Base-by-base conservation (phyloP, 495 filamentous ascomycete genomes). In the Penicillium pancosmium region DNA sequence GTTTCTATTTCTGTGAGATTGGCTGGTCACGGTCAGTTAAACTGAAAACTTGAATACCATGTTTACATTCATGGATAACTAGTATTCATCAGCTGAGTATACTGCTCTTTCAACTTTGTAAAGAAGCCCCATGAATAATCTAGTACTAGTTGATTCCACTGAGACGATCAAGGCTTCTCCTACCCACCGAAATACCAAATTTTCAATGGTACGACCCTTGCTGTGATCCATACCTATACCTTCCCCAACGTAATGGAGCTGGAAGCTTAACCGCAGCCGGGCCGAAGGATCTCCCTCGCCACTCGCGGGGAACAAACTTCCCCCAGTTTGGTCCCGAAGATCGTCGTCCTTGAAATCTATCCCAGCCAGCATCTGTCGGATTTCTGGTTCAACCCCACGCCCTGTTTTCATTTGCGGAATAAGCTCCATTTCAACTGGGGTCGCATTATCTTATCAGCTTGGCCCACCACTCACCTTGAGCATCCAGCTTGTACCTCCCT, bases 361-460 rank as follows among this genome's bases (percentile, higher is more conserved):
- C 8, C 41, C n/a, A 5, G 8, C 6, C 10, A 38, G 8, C 13
- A 16, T 21, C 16, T 16, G n/a, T 16, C 1, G 21, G 9, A 18
- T 35, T n/a, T 35, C 2, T 35, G 16, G 46, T 48, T 5, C 46
- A 25, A 12, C 21, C 23, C 46, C 23, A 48, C 46, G 9, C 11
- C 21, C 10, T 38, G 27, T 48, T 27, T 10, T 41, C 15, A 21
- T 36, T 49, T 63, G 61, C 48, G 61, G 56, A 59, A 53, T 36
- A 6, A 0, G 44, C 47, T 60, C 58, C 53, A 51, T 23, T 23
- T 36, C 21, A 48, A 31, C 21, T 15, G 19, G 10, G 15, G 21
- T 48, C 46, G 35, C 56, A 36, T 41, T 65, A 52, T 62, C 63
- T 65, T 66, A 66, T 66, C 63, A 23, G 31, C 41, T 13, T 35